Conservation (phyloP, 306 rosid genomes). For the Lablab purpureus region DNA sequence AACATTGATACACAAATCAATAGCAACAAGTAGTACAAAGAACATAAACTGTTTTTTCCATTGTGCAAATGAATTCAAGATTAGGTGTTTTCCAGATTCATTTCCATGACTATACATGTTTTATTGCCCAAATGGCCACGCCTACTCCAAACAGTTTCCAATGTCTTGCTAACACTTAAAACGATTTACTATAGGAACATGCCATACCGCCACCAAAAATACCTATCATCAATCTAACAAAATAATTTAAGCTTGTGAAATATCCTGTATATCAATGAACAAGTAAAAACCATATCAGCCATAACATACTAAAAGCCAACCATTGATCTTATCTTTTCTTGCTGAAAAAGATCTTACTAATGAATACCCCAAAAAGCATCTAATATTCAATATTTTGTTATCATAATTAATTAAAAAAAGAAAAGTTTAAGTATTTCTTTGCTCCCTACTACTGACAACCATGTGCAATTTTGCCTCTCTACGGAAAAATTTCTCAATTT, state of each 20-base stretch:
- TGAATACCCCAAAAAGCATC: background rate
- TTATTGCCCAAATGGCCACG: constrained; percentile 1
- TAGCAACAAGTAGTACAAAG: constrained; percentile 23
- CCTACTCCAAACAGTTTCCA: constrained; percentile 23
- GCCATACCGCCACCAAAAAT: constrained; percentile 1
- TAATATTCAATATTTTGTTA: background rate
- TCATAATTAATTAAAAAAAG: background rate
- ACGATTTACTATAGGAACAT: constrained; percentile 7
- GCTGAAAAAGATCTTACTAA: background rate
- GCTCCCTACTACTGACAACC: background rate
- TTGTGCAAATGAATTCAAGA: constrained; percentile 7
- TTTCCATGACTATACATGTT: background rate
- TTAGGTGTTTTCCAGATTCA: constrained; percentile 7
- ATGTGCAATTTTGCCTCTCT: background rate
- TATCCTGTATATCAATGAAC: background rate
- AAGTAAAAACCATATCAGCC: background rate
- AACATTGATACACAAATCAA: constrained; percentile 25
- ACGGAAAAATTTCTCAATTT: background rate
- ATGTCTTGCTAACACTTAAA: constrained; percentile 3
- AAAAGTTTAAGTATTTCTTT: background rate
- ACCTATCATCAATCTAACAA: background rate
- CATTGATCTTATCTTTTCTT: background rate
- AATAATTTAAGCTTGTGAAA: background rate
- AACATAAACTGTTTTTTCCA: background rate
- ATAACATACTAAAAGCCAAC: constrained; percentile 16